Evolutionary conservation across 768 basidiomycete genomes (phyloP).

Genomic region (Termitomyces bulborhizus): DNA sequence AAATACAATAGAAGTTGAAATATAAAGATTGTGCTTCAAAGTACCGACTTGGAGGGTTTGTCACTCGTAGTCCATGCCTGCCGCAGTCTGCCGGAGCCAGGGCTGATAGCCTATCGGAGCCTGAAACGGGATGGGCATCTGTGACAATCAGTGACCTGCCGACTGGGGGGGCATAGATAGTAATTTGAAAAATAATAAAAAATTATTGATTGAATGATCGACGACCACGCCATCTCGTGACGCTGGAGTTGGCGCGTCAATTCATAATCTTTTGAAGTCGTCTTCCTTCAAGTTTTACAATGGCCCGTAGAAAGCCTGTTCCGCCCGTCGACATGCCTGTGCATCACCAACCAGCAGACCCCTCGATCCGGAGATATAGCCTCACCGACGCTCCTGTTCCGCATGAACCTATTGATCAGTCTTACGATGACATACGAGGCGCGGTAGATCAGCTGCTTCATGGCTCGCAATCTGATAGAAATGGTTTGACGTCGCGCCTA

Average conservation of each 20-base stretch:
- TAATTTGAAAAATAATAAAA: too few species aligned
- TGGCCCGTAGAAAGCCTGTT: conserved; percentile 10
- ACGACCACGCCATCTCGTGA: conserved; percentile 9
- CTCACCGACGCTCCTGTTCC: conserved; percentile 7
- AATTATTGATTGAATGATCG: too few species aligned
- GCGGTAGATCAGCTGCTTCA: conserved; percentile 1
- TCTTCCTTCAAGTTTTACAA: not conserved
- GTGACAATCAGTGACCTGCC: too few species aligned
- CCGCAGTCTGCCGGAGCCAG: too few species aligned
- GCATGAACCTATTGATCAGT: not conserved
- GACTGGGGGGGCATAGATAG: too few species aligned
- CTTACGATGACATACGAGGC: conserved; percentile 6
- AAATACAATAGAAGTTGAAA: too few species aligned
- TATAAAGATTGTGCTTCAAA: too few species aligned
- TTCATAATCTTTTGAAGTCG: too few species aligned
- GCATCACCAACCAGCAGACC: conserved; percentile 10
- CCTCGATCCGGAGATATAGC: conserved; percentile 8
- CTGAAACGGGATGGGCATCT: too few species aligned
- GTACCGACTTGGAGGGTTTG: too few species aligned
- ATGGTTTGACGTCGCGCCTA: not conserved
- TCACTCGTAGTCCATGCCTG: too few species aligned
- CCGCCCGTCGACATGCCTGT: not conserved
- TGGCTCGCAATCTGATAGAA: not conserved
- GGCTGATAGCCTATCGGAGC: too few species aligned
- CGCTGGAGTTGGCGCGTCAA: not conserved